Evolutionary conservation across 148 eudicot species (phyloP), one percentile per base, ranked within the genome.

Genomic region (Talinum fruticosum): DNA sequence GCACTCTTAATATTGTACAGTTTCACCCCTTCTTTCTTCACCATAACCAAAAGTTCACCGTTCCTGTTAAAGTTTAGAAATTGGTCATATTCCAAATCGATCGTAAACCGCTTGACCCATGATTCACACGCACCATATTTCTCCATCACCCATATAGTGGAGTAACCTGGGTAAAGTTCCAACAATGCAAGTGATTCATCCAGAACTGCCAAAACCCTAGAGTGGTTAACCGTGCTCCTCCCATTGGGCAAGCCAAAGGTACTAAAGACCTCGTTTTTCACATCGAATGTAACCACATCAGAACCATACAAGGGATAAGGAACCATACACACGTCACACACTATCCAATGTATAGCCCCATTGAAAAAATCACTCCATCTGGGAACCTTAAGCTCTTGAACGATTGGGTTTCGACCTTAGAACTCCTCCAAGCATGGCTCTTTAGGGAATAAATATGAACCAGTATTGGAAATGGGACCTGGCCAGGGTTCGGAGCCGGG

Each of bases 41-140:
- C 59, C 2, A 26, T 38, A 26, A 41, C 30, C 16, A 45, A 28
- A 13, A 71, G 3, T 6, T 71, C 74, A 18, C 74, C 36, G 21
- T 71, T 49, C 74, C 26, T 41, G 6, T 45, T 71, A 30, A 71
- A 30, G 41, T 30, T 2, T 21, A 71, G 29, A 47, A 71, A 71
- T n/a, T 41, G 2, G 0, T 4, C 3, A 44, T 30, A 44, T 23
- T 26, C 30, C 74, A 29, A 61, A 28, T 26, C 33, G 24, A 44
- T 41, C 28, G 14, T 45, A 15, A n/a, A 71, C 7, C 8, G 23
- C 13, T 15, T 45, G 24, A 47, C 59, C 74, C 74, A 71, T 8
- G 74, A 71, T 16, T 71, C 74, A 23, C 35, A 7, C 33, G 13
- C 19, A 10, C 74, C 59, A 71, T 71, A 71, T 38, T 71, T 29